These are phyloP conservation scores for Porcisia hertigi DNA, from an alignment of 208 protist species.

Conservation along the genomic window DNA sequence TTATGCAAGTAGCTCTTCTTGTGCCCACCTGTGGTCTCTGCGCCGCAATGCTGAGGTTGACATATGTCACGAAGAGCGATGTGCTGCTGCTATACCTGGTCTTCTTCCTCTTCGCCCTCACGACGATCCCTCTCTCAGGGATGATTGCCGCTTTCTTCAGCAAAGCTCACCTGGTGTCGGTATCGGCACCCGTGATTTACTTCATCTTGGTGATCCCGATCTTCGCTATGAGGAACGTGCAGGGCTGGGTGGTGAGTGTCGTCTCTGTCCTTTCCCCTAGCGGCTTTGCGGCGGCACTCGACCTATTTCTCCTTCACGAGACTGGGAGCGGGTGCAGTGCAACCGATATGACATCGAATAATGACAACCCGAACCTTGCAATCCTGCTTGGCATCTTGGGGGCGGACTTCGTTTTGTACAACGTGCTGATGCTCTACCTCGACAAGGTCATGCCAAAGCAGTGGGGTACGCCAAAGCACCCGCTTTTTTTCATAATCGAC, in stretches of 20 bases:
- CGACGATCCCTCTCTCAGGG: slow-evolving; percentile 55
- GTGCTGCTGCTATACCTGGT: slow-evolving; percentile 56
- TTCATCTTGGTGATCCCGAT: slow-evolving; percentile 55
- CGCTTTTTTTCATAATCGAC: slow-evolving; percentile 70
- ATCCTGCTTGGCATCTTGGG: slow-evolving; percentile 40
- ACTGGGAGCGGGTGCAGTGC: slow-evolving; percentile 34
- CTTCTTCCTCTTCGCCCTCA: slow-evolving; percentile 60
- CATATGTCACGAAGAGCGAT: slow-evolving; percentile 49
- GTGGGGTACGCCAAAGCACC: slow-evolving; percentile 60
- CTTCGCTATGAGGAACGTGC: slow-evolving; percentile 46
- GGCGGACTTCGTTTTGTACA: slow-evolving; percentile 60
- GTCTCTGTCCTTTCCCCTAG: slow-evolving; percentile 46
- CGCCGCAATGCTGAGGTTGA: slow-evolving; percentile 43
- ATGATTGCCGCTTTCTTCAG: slow-evolving; percentile 68
- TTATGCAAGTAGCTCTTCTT: slow-evolving; percentile 38
- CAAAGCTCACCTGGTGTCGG: slow-evolving; percentile 57
- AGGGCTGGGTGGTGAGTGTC: slow-evolving; percentile 10
- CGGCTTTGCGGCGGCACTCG: slow-evolving; percentile 43
- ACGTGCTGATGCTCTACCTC: slow-evolving; percentile 70
- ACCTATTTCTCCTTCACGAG: slow-evolving; percentile 41
- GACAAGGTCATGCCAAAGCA: slow-evolving; percentile 67
- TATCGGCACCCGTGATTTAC: slow-evolving; percentile 74
- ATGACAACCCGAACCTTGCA: slow-evolving; percentile 18
- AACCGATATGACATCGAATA: slow-evolving; percentile 15
- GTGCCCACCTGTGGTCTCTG: slow-evolving; percentile 54